These are phyloP conservation scores for Cyclanthera cordifolia DNA, from an alignment of 306 rosid species.

Conservation along the genomic window DNA sequence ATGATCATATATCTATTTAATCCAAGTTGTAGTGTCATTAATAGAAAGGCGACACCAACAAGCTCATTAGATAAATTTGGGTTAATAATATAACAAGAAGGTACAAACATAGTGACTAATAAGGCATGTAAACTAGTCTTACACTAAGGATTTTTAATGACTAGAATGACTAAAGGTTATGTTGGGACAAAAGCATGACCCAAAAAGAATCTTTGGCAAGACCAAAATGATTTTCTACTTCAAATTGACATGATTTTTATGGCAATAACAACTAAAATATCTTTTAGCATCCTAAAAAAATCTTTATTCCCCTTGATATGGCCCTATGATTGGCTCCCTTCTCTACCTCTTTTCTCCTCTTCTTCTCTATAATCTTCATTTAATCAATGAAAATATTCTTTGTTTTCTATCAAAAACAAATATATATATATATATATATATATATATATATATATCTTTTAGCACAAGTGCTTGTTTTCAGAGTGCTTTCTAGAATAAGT, in stretches of 20 bases:
- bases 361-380: too few relatives aligned
- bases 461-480: neutral
- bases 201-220: neutral
- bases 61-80: neutral
- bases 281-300: too few relatives aligned
- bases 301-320: too few relatives aligned
- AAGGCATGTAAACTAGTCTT: neutral
- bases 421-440: too few relatives aligned
- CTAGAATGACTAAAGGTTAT: neutral
- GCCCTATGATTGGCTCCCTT: too few relatives aligned
- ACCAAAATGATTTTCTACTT: neutral
- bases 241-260: neutral
- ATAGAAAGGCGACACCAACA: neutral
- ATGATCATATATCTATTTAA: neutral
- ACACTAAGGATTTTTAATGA: neutral
- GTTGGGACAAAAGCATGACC: neutral
- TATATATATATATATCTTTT: too few relatives aligned
- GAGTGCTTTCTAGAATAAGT: neutral
- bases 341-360: too few relatives aligned
- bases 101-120: neutral
- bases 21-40: neutral
- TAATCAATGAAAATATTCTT: too few relatives aligned
- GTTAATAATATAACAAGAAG: neutral
- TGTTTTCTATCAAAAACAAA: too few relatives aligned
- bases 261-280: too few relatives aligned